phyloP scores from a whole-genome alignment of 331 rosid genomes.

The Quercus lobata region DNA sequence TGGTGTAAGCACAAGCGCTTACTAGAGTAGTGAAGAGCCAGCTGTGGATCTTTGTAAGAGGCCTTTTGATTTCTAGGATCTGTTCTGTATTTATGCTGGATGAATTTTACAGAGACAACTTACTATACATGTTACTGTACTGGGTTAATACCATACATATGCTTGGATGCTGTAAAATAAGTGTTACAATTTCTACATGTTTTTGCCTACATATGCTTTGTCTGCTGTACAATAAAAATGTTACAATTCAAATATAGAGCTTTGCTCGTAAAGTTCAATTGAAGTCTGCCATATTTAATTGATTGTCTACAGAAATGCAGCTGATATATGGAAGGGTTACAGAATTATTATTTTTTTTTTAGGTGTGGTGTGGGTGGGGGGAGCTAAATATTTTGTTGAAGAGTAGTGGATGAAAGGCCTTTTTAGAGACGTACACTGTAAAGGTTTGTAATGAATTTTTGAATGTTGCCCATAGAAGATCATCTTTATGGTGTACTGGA shows the following conservation, averaged over 20 bases:
- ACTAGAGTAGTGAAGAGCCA: slow-evolving; percentile 34
- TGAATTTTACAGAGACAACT: not conserved
- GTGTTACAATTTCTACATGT: not conserved
- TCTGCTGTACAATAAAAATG: not conserved
- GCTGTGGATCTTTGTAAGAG: not conserved
- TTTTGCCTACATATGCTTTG: not conserved
- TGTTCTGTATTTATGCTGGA: not conserved
- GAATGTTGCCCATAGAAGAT: no score
- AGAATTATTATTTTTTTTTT: no score
- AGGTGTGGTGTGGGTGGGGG: no score
- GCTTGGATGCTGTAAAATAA: not conserved
- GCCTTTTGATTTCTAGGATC: not conserved
- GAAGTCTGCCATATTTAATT: no score
- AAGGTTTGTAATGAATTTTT: no score
- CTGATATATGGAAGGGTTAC: no score
- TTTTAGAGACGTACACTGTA: no score
- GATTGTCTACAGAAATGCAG: no score
- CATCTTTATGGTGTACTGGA: no score
- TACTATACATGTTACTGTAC: no score
- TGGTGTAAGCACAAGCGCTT: slow-evolving; percentile 88
- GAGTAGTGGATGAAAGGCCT: no score
- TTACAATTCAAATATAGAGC: not conserved
- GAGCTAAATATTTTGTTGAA: no score
- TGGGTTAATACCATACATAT: not conserved
- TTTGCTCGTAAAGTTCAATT: not conserved